Evolutionary conservation across 768 basidiomycete species (phyloP).

Genomic region (Dioszegia hungarica): DNA sequence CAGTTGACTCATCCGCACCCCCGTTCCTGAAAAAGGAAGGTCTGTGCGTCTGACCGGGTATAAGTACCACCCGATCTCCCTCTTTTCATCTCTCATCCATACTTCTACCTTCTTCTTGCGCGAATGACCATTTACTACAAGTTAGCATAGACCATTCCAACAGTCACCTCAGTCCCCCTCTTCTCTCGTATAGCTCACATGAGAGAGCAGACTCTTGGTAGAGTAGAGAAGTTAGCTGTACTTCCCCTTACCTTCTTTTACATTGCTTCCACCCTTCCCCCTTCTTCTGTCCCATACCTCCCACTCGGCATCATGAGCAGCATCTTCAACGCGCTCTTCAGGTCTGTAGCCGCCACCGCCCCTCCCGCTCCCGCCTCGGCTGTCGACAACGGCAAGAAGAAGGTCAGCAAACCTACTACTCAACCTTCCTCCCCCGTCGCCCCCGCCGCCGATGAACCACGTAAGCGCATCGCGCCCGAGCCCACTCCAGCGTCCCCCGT

Average conservation of each 20-base stretch:
- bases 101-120: constrained; percentile 4
- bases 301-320: constrained; percentile 9
- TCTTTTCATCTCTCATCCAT: background rate
- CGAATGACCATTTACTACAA: background rate
- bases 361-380: background rate
- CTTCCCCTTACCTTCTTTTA: background rate
- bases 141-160: background rate
- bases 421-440: background rate
- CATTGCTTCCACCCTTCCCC: background rate
- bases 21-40: background rate
- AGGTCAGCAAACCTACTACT: background rate
- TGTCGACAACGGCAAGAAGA: background rate
- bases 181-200: background rate
- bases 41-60: background rate
- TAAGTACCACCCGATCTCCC: background rate
- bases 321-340: constrained; percentile 11
- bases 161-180: background rate
- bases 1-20: background rate
- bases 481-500: background rate
- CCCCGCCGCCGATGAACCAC: background rate
- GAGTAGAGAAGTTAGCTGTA: background rate
- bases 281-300: background rate
- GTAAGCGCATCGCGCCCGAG: background rate
- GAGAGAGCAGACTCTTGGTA: background rate
- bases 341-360: background rate